Percentiles rank a stretch among this genome's conserved stretches.
Evolutionary conservation across 2,329 filamentous ascomycete species (phyloP).

Genomic region (Madurella fahalii): DNA sequence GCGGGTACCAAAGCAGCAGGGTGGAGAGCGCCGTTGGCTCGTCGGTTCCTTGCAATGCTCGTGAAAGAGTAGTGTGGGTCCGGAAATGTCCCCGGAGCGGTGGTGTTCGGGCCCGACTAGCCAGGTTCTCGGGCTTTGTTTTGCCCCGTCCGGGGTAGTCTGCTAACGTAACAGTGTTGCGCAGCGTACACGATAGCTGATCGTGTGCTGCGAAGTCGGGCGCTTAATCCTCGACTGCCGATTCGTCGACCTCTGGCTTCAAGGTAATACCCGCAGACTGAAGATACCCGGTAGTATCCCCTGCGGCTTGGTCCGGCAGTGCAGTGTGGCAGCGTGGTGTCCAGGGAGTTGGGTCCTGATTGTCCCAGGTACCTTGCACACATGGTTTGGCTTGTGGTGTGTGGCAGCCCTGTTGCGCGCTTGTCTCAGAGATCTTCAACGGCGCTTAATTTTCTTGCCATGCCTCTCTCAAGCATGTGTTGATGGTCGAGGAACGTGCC

Average conservation of each 20-base stretch:
- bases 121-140: background rate
- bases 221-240: slow-evolving; percentile 21
- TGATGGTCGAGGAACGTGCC: too few relatives aligned
- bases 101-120: background rate
- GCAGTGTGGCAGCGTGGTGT: too few relatives aligned
- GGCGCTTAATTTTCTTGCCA: background rate
- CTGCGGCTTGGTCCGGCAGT: too few relatives aligned
- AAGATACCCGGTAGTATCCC: too few relatives aligned
- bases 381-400: too few relatives aligned
- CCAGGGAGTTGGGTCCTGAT: too few relatives aligned
- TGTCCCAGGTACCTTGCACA: too few relatives aligned
- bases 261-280: background rate
- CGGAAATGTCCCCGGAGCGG: background rate
- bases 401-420: slow-evolving; percentile 3
- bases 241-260: slow-evolving; percentile 16
- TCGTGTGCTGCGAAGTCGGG: background rate
- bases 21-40: too few relatives aligned
- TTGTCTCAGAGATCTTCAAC: slow-evolving; percentile 2
- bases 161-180: background rate
- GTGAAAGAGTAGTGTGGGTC: background rate
- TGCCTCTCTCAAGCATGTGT: background rate
- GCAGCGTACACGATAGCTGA: background rate
- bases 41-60: background rate
- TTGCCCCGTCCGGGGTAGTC: slow-evolving; percentile 1
- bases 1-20: too few relatives aligned